A percentile compares a stretch with the other conserved stretches of the same genome.
These are phyloP conservation scores for Globisporangium acanthophoron DNA, from an alignment of 352 stramenopile genomes.

Conservation along the genomic window DNA sequence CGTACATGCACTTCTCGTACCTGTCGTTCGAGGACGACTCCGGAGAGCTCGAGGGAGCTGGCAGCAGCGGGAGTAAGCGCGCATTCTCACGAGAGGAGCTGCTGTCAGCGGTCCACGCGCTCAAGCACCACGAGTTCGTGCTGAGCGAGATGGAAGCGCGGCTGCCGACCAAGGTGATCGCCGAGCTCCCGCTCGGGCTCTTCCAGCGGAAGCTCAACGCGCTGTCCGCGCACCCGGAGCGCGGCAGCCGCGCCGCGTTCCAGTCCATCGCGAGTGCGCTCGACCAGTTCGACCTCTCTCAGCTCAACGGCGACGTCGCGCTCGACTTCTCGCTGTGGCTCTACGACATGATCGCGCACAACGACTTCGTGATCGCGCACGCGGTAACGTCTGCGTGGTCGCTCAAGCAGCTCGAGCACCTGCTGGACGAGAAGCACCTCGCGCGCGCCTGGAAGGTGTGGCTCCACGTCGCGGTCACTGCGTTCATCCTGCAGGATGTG, in stretches of 20 bases:
- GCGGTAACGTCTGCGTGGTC: constrained; percentile 29
- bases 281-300: constrained; percentile 17
- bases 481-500: constrained; percentile 21
- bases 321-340: constrained; percentile 28
- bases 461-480: constrained; percentile 23
- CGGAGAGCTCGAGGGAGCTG: not conserved
- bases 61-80: not conserved
- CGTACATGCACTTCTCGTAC: constrained; percentile 33
- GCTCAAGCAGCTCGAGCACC: constrained; percentile 29
- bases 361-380: constrained; percentile 33
- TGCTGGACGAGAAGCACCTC: constrained; percentile 15
- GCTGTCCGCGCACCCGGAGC: constrained; percentile 17
- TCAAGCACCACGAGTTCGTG: constrained; percentile 12
- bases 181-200: constrained; percentile 4
- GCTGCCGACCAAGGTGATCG: constrained; percentile 2
- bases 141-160: constrained; percentile 9
- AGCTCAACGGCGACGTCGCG: constrained; percentile 18
- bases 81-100: constrained; percentile 17
- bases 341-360: constrained; percentile 21
- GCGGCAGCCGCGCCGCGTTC: constrained; percentile 15
- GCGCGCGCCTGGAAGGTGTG: constrained; percentile 28
- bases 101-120: constrained; percentile 5
- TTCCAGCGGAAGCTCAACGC: constrained; percentile 20
- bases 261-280: constrained; percentile 9
- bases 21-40: constrained; percentile 20